These are phyloP conservation scores for Saturnispora mendoncae DNA, from an alignment of 805 yeast species.

Conservation along the genomic window DNA sequence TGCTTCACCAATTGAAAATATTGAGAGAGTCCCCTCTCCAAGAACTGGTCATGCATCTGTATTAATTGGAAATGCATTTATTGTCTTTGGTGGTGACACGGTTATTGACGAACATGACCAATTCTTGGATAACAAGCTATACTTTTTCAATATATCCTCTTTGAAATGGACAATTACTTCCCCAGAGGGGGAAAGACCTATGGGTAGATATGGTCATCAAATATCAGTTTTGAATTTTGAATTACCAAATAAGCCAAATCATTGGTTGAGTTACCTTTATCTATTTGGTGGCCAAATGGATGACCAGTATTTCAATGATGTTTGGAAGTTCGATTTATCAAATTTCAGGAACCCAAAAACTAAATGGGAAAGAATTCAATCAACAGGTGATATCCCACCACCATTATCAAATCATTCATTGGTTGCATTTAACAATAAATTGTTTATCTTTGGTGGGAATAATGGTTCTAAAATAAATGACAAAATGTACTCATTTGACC, in stretches of 20 bases:
- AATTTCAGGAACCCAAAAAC: constrained; percentile 77
- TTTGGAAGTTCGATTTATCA: constrained; percentile 79
- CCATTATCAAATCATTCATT: constrained; percentile 88
- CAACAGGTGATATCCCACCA: constrained; percentile 47
- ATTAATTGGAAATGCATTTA: constrained; percentile 88
- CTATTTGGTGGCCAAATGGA: constrained; percentile 92
- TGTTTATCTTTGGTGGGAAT: constrained; percentile 86
- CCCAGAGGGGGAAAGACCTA: constrained; percentile 67
- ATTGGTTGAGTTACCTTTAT: constrained; percentile 47
- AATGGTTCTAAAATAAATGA: constrained; percentile 62
- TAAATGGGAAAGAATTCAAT: constrained; percentile 68
- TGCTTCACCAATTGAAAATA: constrained; percentile 54
- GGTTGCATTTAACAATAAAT: constrained; percentile 66
- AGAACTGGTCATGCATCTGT: constrained; percentile 94
- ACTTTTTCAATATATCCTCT: constrained; percentile 73
- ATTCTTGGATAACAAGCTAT: constrained; percentile 80
- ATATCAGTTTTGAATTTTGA: constrained; percentile 64
- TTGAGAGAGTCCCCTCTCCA: constrained; percentile 82
- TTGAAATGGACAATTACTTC: constrained; percentile 73
- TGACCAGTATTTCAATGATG: constrained; percentile 72
- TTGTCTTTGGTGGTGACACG: constrained; percentile 95
- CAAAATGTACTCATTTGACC: constrained; percentile 77
- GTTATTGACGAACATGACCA: constrained; percentile 60
- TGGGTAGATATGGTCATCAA: constrained; percentile 92
- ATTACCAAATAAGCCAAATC: constrained; percentile 31